These are phyloP conservation scores for Paramecium sonneborni DNA, from an alignment of 73 alveolate genomes.

Conservation along the genomic window DNA sequence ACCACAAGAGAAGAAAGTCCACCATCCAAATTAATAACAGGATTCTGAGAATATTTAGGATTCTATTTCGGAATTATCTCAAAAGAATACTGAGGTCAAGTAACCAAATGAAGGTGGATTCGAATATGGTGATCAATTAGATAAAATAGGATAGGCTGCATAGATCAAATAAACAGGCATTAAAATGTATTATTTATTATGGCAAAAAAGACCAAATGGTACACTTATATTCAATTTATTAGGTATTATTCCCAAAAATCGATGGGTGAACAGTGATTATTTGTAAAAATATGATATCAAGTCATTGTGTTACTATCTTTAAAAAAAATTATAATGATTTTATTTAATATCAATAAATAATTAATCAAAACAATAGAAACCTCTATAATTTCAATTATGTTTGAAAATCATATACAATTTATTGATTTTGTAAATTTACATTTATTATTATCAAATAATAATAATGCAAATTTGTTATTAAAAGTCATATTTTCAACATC, in stretches of 20 bases:
- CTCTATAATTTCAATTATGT: no score
- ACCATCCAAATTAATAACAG: not conserved
- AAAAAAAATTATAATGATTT: not conserved
- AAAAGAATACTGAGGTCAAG: not conserved
- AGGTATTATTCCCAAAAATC: slow-evolving; percentile 3
- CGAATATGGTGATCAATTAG: not conserved
- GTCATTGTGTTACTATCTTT: slow-evolving; percentile 7
- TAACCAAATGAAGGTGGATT: not conserved
- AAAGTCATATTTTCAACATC: no score
- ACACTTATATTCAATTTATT: not conserved
- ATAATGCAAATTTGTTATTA: no score
- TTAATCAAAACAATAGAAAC: no score
- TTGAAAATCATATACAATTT: no score
- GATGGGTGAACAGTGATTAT: slow-evolving; percentile 20
- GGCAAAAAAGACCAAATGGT: not conserved
- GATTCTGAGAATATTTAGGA: not conserved
- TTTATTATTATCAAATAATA: no score
- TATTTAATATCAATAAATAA: no score
- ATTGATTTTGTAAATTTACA: no score
- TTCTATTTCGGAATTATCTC: not conserved
- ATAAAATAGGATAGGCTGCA: slow-evolving; percentile 27
- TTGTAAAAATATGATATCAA: not conserved
- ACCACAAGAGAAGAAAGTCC: not conserved
- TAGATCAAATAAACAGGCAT: not conserved
- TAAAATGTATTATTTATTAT: not conserved